phyloP scores from a whole-genome alignment of 192 early-diverging fungal species.

The Coemansia reversa region DNA sequence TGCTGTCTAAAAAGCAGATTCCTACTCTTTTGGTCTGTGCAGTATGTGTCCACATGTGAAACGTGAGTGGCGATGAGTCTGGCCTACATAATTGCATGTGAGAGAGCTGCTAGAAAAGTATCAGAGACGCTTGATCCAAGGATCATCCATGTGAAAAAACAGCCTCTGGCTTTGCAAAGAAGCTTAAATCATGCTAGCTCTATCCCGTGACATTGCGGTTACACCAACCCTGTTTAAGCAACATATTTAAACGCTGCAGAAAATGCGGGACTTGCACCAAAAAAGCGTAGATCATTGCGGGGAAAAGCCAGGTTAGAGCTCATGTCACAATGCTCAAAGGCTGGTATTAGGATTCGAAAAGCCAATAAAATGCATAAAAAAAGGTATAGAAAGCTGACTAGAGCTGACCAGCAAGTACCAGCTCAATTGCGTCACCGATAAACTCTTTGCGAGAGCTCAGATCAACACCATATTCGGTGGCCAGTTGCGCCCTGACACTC shows the following conservation, averaged over 20 bases:
- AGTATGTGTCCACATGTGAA: no score
- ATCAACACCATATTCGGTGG: constrained; percentile 66
- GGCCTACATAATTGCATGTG: no score
- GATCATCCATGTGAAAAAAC: neutral
- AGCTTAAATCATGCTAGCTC: neutral
- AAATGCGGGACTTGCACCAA: no score
- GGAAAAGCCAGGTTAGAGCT: neutral
- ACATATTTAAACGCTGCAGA: no score
- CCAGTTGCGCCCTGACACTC: constrained; percentile 72
- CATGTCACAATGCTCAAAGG: neutral
- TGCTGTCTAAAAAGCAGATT: no score
- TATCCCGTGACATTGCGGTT: neutral
- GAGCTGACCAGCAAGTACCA: constrained; percentile 36
- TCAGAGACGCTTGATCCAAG: neutral
- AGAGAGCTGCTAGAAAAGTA: neutral
- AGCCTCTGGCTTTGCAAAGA: neutral
- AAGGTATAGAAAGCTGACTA: constrained; percentile 1
- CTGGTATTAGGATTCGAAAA: neutral
- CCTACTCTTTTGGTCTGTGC: no score
- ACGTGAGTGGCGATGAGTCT: no score
- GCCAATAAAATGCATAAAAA: constrained; percentile 2
- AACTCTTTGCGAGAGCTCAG: constrained; percentile 65
- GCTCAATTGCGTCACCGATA: constrained; percentile 67
- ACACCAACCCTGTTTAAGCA: neutral
- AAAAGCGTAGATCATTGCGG: neutral